Base-by-base conservation (phyloP, 2,329 filamentous ascomycete species). In the Parastagonospora nodorum region DNA sequence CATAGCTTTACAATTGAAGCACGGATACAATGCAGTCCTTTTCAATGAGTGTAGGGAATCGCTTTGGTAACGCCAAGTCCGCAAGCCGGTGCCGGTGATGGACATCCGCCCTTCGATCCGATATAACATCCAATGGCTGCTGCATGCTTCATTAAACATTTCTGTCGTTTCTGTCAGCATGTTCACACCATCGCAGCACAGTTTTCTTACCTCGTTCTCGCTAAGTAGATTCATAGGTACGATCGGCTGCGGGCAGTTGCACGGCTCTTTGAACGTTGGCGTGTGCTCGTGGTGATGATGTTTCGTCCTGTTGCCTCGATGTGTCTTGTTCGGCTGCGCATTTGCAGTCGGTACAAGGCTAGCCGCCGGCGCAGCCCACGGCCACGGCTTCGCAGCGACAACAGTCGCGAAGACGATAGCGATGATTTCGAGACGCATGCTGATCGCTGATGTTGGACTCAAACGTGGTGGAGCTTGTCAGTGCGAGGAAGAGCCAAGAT, bases 231-330 rank as follows among this genome's bases (percentile, higher is more conserved):
- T 57, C 30, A 57, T 47, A 1, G 67, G 67, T 10, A 71, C 51
- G 29, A 71, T 50, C 1, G 67, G 63, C 45, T 58, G 58, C 8
- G 46, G 16, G 40, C 66, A 71, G 9, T 66, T 51, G 42, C 67
- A 71, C 10, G 31, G 19, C 11, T 41, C 16, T 37, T 63, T 64
- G 50, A 71, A 71, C 1, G 53, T 60, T 2, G 67, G 67, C 6
- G 63, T 68, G 2, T 56, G 64, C 47, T 66, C 67, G 14, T 62
- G 61, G 38, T 68, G 65, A 8, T 55, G 60, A 40, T 65, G 57
- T 12, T 52, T 47, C 16, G 45, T 46, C 1, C 24, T 39, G 16
- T 48, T 50, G 5, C 35, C 35, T 27, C 19, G 19, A 24, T 24
- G 15, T n/a, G 45, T 44, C 1, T 16, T 39, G 16, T 46, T 50